Percentiles rank a stretch among this genome's conserved stretches.
phyloP scores from a whole-genome alignment of 352 stramenopile genomes.

The Phytopythium helicoides region DNA sequence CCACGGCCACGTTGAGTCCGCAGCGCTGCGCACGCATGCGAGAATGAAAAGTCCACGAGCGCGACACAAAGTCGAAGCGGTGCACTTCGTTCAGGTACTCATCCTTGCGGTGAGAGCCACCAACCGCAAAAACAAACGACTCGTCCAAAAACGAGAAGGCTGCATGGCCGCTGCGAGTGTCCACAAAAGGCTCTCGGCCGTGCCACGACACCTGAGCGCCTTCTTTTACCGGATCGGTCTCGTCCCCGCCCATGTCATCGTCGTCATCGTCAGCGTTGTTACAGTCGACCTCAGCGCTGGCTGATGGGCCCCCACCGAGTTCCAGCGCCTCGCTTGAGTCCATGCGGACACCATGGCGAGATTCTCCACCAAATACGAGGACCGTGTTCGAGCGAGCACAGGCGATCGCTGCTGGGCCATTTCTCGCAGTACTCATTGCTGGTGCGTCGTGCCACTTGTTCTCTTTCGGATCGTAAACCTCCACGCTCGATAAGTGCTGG shows the following conservation, averaged over 20 bases:
- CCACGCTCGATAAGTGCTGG: slow-evolving; percentile 63
- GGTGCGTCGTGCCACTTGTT: slow-evolving; percentile 45
- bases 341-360: slow-evolving; percentile 59
- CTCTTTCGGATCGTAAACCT: slow-evolving; percentile 47
- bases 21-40: slow-evolving; percentile 61
- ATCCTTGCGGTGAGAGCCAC: slow-evolving; percentile 78
- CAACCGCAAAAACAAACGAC: slow-evolving; percentile 68
- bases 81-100: slow-evolving; percentile 70
- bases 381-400: slow-evolving; percentile 47
- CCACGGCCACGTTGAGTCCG: slow-evolving; percentile 59
- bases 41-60: slow-evolving; percentile 58
- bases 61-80: slow-evolving; percentile 60
- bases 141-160: slow-evolving; percentile 56
- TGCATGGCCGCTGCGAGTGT: slow-evolving; percentile 64
- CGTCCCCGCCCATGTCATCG: slow-evolving; percentile 1
- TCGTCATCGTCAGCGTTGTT: background rate
- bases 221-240: background rate
- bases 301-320: slow-evolving; percentile 9
- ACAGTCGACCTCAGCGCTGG: background rate
- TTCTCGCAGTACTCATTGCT: slow-evolving; percentile 58
- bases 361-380: slow-evolving; percentile 67
- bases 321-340: slow-evolving; percentile 58
- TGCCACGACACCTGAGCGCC: slow-evolving; percentile 24
- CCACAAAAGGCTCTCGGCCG: slow-evolving; percentile 51
- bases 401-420: slow-evolving; percentile 53